Conservation (phyloP, 108 stramenopile genomes). For the Thalassiosira profunda region DNA sequence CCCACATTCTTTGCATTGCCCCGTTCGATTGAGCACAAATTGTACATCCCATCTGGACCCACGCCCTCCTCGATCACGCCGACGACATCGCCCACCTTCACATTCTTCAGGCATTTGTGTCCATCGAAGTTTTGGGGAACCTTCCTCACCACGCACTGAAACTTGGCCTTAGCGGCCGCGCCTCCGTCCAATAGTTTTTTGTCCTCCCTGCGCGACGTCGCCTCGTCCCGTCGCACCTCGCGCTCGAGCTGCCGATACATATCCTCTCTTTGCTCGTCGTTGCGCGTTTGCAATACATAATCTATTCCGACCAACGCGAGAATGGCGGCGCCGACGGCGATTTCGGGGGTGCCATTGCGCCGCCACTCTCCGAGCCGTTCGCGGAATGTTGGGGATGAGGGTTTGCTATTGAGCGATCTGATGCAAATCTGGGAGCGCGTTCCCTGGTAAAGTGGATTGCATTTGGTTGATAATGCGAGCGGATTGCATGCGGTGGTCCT, state of each 20-base stretch:
- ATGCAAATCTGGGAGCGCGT: too few species aligned
- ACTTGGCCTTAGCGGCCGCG: constrained; percentile 13
- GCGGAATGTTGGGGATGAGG: constrained; percentile 10
- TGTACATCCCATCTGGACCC: constrained; percentile 74
- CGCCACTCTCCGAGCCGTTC: constrained; percentile 24
- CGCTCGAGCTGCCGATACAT: constrained; percentile 25
- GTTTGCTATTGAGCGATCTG: too few species aligned
- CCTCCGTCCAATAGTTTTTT: constrained; percentile 7
- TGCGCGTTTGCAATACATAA: constrained; percentile 30
- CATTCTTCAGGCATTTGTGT: constrained; percentile 48
- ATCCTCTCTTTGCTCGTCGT: constrained; percentile 18
- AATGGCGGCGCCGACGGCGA: constrained; percentile 25
- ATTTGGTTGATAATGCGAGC: not conserved
- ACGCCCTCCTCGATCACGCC: constrained; percentile 75
- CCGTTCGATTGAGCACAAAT: constrained; percentile 65
- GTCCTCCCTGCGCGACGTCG: constrained; percentile 17
- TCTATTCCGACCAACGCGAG: constrained; percentile 36
- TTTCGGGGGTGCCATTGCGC: constrained; percentile 47
- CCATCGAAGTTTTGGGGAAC: constrained; percentile 52
- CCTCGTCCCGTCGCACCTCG: constrained; percentile 26
- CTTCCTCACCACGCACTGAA: constrained; percentile 51
- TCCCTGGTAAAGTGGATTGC: not conserved
- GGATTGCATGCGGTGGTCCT: too few species aligned
- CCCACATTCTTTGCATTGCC: not conserved
- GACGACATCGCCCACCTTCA: constrained; percentile 74